Evolutionary conservation across 1,284 basidiomycete genomes (phyloP).

Genomic region (Ceratobasidium papillatum): DNA sequence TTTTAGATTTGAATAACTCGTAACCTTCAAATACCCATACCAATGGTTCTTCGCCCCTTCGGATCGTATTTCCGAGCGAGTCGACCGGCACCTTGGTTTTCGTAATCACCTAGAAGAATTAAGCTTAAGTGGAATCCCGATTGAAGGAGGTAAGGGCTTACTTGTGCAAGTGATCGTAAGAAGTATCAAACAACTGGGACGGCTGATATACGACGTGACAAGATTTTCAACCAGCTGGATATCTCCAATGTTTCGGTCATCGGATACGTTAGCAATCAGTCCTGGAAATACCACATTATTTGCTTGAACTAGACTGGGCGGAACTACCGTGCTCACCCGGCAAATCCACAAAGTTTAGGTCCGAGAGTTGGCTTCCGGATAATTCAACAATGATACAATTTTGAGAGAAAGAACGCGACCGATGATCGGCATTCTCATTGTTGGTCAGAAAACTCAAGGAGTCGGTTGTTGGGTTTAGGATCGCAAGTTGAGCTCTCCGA

Average conservation of each 20-base stretch:
- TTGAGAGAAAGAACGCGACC: conserved; percentile 59
- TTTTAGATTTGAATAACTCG: not conserved
- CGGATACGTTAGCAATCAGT: conserved; percentile 68
- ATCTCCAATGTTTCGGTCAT: conserved; percentile 61
- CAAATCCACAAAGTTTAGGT: conserved; percentile 75
- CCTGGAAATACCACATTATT: conserved; percentile 54
- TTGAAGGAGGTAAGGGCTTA: conserved; percentile 50
- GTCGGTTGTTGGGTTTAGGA: conserved; percentile 66
- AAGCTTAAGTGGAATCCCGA: not conserved
- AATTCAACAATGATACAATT: conserved; percentile 74
- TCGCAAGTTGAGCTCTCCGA: conserved; percentile 70
- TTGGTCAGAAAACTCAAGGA: conserved; percentile 54
- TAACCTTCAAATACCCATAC: conserved; percentile 51
- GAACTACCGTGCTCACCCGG: conserved; percentile 60
- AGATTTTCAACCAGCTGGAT: conserved; percentile 70
- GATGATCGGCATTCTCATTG: conserved; percentile 51
- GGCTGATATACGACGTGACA: conserved; percentile 67
- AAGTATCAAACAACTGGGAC: conserved; percentile 71
- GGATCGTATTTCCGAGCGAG: conserved; percentile 67
- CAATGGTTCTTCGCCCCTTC: conserved; percentile 70
- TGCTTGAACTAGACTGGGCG: no score
- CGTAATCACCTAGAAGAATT: conserved; percentile 67
- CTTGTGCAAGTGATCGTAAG: conserved; percentile 78
- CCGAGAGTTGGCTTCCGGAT: conserved; percentile 69
- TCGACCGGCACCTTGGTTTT: conserved; percentile 72